phyloP scores from a whole-genome alignment of 768 basidiomycete species.

The Pisolithus orientalis region DNA sequence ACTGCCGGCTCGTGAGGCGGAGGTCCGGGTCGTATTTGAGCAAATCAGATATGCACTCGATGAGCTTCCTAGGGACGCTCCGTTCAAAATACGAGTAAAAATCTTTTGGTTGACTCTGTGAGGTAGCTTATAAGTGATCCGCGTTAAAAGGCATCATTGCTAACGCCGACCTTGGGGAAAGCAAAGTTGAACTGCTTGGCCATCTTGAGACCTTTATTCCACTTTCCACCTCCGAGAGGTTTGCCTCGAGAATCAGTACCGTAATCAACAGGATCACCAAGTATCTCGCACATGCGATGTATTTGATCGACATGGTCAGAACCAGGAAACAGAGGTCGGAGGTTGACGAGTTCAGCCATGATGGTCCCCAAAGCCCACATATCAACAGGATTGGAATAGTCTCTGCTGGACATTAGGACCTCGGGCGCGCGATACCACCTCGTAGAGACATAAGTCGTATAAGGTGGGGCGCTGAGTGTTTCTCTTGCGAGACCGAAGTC shows the following conservation, averaged over 20 bases:
- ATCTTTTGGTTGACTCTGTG: conserved; percentile 59
- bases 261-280: conserved; percentile 89
- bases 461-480: conserved; percentile 82
- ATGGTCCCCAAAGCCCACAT: conserved; percentile 99
- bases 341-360: conserved; percentile 93
- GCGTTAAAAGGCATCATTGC: not conserved
- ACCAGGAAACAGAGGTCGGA: conserved; percentile 94
- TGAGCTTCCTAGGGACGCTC: conserved; percentile 67
- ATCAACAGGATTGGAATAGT: conserved; percentile 96
- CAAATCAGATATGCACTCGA: conserved; percentile 89
- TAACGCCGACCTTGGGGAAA: conserved; percentile 66
- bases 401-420: conserved; percentile 82
- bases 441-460: conserved; percentile 99
- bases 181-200: conserved; percentile 79
- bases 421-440: conserved; percentile 99
- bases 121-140: not conserved
- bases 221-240: conserved; percentile 79
- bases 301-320: conserved; percentile 91
- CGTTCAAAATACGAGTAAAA: conserved; percentile 72
- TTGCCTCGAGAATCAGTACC: conserved; percentile 66
- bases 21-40: conserved; percentile 87
- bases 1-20: conserved; percentile 81
- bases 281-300: conserved; percentile 80
- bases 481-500: conserved; percentile 97
- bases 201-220: conserved; percentile 82